phyloP scores from a whole-genome alignment of 2,329 filamentous ascomycete species.

The Hymenoscyphus albidus region DNA sequence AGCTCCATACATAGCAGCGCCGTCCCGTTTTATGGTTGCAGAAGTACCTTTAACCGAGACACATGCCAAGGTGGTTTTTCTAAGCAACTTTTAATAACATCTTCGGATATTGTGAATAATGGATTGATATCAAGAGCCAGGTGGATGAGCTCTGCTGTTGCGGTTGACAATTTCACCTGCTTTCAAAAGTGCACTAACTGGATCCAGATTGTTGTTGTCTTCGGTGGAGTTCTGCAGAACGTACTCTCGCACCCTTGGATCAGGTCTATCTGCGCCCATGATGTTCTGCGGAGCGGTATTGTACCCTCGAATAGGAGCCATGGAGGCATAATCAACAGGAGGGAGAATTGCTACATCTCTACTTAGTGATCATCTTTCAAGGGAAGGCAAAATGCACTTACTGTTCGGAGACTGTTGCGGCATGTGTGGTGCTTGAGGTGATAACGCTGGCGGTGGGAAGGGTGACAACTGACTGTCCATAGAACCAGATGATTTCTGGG shows the following conservation, averaged over 20 bases:
- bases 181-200: conserved; percentile 54
- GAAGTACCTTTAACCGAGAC: not conserved
- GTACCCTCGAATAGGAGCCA: conserved; percentile 28
- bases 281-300: conserved; percentile 12
- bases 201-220: conserved; percentile 44
- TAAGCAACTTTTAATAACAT: not conserved
- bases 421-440: conserved; percentile 25
- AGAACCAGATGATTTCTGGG: conserved; percentile 25
- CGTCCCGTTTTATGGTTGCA: not conserved
- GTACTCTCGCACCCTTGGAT: conserved; percentile 21
- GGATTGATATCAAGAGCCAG: conserved; percentile 9
- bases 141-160: conserved; percentile 23
- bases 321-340: conserved; percentile 18
- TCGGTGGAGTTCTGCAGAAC: conserved; percentile 27
- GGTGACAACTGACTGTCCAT: conserved; percentile 32
- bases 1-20: not conserved
- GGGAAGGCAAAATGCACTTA: conserved; percentile 18
- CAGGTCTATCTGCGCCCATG: conserved; percentile 16
- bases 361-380: not conserved
- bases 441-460: conserved; percentile 29
- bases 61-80: not conserved
- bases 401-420: conserved; percentile 30
- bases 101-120: not conserved
- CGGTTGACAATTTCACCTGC: conserved; percentile 58
- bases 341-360: conserved; percentile 5